phyloP scores from a whole-genome alignment of 257 asterid genomes.

The Henckelia pumila region DNA sequence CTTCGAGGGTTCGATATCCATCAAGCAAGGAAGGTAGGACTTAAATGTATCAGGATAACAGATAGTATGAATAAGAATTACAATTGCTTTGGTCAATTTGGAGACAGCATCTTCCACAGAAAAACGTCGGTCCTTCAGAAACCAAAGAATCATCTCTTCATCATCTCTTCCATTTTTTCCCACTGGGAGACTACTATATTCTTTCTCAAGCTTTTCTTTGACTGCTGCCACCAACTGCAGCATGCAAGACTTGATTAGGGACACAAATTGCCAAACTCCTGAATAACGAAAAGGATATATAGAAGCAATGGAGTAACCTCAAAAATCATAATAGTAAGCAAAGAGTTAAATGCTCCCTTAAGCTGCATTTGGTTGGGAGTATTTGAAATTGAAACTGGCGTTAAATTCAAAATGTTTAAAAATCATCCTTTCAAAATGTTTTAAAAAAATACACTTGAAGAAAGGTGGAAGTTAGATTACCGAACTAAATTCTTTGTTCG shows the following conservation, averaged over 20 bases:
- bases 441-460: background rate
- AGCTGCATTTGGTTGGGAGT: background rate
- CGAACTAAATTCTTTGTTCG: background rate
- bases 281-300: conserved; percentile 9
- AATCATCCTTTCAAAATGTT: background rate
- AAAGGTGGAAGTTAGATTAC: background rate
- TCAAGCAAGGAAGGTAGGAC: background rate
- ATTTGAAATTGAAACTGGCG: background rate
- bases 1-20: background rate
- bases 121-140: conserved; percentile 77
- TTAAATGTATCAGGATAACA: background rate
- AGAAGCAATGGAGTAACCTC: background rate
- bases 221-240: conserved; percentile 75
- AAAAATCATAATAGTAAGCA: background rate
- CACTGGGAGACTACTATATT: conserved; percentile 60
- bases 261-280: background rate
- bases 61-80: conserved; percentile 29
- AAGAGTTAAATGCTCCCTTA: background rate
- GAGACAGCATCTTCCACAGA: conserved; percentile 66
- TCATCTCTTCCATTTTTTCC: conserved; percentile 94
- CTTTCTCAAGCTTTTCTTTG: conserved; percentile 72
- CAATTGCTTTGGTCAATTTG: conserved; percentile 86
- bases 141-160: conserved; percentile 92
- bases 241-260: conserved; percentile 26
- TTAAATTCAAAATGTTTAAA: too few species aligned